Percentiles rank a stretch among this genome's conserved stretches.
Evolutionary conservation across 805 yeast species (phyloP).

Genomic region (Zygotorulaspora sp.): DNA sequence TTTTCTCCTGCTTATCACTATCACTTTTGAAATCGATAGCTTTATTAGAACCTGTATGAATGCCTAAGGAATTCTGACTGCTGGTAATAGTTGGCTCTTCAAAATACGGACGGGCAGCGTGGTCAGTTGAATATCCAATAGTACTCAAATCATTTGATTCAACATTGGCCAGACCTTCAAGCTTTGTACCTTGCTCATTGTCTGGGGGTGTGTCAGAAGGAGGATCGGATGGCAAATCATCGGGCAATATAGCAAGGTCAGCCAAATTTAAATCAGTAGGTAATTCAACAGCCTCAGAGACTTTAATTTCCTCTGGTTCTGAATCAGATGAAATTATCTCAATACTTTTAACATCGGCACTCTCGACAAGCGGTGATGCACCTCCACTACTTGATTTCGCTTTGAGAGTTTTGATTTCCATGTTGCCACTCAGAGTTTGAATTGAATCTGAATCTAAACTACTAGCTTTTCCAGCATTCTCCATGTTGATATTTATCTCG

Average conservation of each 20-base stretch:
- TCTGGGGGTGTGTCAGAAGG: constrained; percentile 6
- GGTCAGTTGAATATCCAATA: too few relatives aligned
- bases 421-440: not conserved
- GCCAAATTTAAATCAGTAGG: not conserved
- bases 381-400: not conserved
- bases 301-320: not conserved
- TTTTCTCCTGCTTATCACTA: too few relatives aligned
- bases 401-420: not conserved
- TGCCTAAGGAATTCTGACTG: too few relatives aligned
- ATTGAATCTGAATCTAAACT: not conserved
- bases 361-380: not conserved
- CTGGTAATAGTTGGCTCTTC: too few relatives aligned
- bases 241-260: not conserved
- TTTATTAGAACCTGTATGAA: too few relatives aligned
- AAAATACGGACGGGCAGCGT: too few relatives aligned
- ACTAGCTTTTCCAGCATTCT: not conserved
- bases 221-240: constrained; percentile 9
- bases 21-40: too few relatives aligned
- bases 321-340: constrained; percentile 1
- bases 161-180: too few relatives aligned
- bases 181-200: not conserved
- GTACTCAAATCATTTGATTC: too few relatives aligned
- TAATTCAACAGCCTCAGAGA: not conserved
- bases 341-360: not conserved
- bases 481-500: not conserved